Base-by-base conservation (phyloP, 805 yeast genomes). In the Kazachstania kunashirensis region DNA sequence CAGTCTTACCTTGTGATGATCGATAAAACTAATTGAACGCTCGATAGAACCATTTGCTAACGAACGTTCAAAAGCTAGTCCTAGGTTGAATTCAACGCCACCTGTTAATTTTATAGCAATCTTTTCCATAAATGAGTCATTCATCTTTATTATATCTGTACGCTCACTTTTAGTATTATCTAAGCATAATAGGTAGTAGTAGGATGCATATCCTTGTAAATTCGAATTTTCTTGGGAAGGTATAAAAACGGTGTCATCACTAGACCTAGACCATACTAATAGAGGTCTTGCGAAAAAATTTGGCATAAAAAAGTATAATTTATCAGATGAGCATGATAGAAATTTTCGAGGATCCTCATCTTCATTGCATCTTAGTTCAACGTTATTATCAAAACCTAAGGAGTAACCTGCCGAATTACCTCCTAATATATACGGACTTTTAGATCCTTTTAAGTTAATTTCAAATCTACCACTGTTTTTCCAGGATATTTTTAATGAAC, bases 401-500 rank as follows among this genome's bases (percentile, higher is more conserved):
- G 83, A 66, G 50, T 84, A 86, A 0, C 97, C 97, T 1, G 94
- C 71, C 18, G 81, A 67, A 1, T 65, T 62, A 4, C 76, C 79
- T 24, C 80, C 69, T 29, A 89, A 55, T 29, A 71, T 65, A 52
- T 86, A 86, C 0, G 97, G 97, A 49, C 80, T 79, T 36, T 77
- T 67, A 0, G 89, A 74, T 1, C 94, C 92, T 51, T 84, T 82
- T 49, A 80, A 63, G 2, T 75, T 68, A 6, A 80, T 68, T 39
- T 75, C 71, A 30, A 82, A 64, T 14, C 67, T 65, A 10, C 75
- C 71, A 1, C 70, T 62, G 16, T 71, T 57, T 2, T 59, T 59
- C 68, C 83, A 71, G 12, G 60, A 52, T 38, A 85, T 66, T 2
- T 56, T 58, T 36, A 79, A 59, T 14, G 73, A 70, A 0, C 95